Conservation (phyloP, 1,284 basidiomycete species). For the Fomitopsis schrenkii region DNA sequence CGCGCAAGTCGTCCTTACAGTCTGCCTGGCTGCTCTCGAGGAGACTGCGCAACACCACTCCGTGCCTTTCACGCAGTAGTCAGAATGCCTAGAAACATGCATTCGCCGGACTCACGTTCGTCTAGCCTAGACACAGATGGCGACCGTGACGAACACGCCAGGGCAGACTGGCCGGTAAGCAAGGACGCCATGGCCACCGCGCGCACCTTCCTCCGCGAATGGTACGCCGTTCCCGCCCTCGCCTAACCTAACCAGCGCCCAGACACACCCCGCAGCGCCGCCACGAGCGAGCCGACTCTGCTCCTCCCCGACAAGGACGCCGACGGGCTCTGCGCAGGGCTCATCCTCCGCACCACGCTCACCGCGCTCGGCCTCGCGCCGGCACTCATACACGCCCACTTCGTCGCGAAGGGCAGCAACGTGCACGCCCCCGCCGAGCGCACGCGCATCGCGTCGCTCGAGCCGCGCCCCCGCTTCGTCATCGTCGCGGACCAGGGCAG, state of each 20-base stretch:
- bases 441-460: conserved; percentile 16
- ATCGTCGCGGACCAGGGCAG: conserved; percentile 29
- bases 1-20: too few relatives aligned
- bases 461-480: conserved; percentile 20
- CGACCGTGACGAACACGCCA: too few relatives aligned
- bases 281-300: conserved; percentile 15
- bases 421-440: conserved; percentile 23
- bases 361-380: conserved; percentile 21
- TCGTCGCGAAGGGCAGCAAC: conserved; percentile 27
- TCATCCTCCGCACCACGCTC: conserved; percentile 27
- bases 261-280: conserved; percentile 7
- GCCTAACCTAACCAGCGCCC: not conserved
- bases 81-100: too few relatives aligned
- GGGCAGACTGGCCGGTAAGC: not conserved
- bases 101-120: too few relatives aligned
- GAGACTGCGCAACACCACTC: too few relatives aligned
- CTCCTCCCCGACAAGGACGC: conserved; percentile 32
- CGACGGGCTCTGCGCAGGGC: conserved; percentile 27
- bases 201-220: not conserved
- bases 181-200: not conserved
- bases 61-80: too few relatives aligned
- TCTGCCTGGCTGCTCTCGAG: too few relatives aligned
- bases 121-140: too few relatives aligned
- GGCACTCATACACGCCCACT: conserved; percentile 22
- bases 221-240: not conserved